Conservation (phyloP, 306 rosid genomes). For the Boehmeria nivea region DNA sequence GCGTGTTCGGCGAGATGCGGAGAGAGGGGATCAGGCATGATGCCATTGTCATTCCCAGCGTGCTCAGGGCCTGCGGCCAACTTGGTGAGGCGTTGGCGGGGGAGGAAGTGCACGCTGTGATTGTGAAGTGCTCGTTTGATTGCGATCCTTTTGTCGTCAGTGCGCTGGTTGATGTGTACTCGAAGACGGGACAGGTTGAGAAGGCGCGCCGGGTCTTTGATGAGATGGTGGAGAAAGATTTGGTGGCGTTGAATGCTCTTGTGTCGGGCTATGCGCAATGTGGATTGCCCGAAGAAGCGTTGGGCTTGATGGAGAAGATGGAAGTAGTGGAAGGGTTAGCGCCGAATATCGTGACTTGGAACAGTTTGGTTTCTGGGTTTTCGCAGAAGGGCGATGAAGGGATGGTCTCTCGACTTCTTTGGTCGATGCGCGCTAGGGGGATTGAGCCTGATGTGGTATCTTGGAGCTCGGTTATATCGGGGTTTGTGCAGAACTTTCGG, state of each 20-base stretch:
- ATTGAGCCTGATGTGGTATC: constrained; percentile 75
- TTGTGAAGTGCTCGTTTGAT: constrained; percentile 52
- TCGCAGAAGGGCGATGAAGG: constrained; percentile 55
- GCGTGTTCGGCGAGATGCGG: constrained; percentile 50
- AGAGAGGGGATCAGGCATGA: constrained; percentile 30
- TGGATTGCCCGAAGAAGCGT: constrained; percentile 51
- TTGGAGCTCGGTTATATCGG: constrained; percentile 83
- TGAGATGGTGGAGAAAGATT: constrained; percentile 53
- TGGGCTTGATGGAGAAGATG: constrained; percentile 51
- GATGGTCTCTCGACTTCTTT: constrained; percentile 47
- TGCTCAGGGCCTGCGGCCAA: constrained; percentile 79
- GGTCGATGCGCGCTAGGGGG: constrained; percentile 42
- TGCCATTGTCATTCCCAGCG: constrained; percentile 60
- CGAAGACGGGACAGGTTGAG: constrained; percentile 46
- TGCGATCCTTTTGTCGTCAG: constrained; percentile 54
- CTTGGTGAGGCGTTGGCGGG: constrained; percentile 41
- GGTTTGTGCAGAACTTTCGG: constrained; percentile 67
- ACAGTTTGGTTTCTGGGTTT: constrained; percentile 65
- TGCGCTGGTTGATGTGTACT: constrained; percentile 68
- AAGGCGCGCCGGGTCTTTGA: constrained; percentile 55
- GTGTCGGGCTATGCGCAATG: constrained; percentile 63
- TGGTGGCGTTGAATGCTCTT: constrained; percentile 76
- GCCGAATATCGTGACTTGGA: constrained; percentile 81
- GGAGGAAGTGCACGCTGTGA: constrained; percentile 46
- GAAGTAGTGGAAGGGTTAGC: constrained; percentile 37